These are phyloP conservation scores for Zygotorulaspora mrakii DNA, from an alignment of 1,139 yeast species.

Conservation along the genomic window DNA sequence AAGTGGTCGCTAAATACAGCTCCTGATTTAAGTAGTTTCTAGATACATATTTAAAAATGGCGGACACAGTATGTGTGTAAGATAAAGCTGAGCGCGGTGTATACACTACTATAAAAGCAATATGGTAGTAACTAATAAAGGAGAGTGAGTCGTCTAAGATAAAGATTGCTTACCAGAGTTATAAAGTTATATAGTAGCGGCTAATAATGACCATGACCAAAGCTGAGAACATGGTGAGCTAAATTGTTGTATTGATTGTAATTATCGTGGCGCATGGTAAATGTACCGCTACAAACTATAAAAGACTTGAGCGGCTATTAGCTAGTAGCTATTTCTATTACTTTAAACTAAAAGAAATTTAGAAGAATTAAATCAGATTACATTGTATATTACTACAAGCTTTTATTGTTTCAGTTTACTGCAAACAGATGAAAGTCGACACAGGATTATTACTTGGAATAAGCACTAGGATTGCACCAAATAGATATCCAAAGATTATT, in stretches of 20 bases:
- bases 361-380: not conserved
- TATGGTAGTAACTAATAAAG: too few species aligned
- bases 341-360: not conserved
- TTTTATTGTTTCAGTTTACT: not conserved
- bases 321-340: not conserved
- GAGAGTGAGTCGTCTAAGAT: too few species aligned
- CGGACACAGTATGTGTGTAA: too few species aligned
- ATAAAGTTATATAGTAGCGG: too few species aligned
- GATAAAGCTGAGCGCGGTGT: too few species aligned
- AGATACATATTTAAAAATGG: not conserved
- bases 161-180: too few species aligned
- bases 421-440: not conserved
- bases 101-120: too few species aligned
- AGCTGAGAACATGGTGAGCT: not conserved
- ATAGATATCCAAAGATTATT: not conserved
- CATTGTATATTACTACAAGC: too few species aligned
- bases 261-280: not conserved
- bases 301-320: not conserved
- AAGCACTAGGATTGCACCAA: not conserved
- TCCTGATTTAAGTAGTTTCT: constrained; percentile 5
- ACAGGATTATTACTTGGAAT: not conserved
- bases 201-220: too few species aligned
- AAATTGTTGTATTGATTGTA: not conserved
- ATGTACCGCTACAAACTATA: not conserved
- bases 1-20: constrained; percentile 49